Evolutionary conservation across 2,329 filamentous ascomycete species (phyloP), one percentile per base, ranked within the genome.

Genomic region (Canariomyces notabilis): DNA sequence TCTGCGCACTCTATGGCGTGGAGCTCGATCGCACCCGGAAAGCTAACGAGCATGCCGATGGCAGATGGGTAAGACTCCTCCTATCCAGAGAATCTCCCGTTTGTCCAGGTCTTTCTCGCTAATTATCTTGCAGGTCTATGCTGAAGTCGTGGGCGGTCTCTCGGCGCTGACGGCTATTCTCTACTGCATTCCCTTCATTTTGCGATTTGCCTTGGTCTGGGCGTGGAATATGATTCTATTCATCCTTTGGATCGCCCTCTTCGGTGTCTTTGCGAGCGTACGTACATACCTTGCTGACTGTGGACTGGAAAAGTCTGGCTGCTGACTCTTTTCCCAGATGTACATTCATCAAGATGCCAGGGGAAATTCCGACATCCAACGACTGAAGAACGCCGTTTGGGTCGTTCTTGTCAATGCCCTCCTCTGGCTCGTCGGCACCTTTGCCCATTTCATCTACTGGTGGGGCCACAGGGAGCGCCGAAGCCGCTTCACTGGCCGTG

Each of bases 371-470:
- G 81, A 76, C 40, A 75, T 91, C 47, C 69, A 73, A 55, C 77
- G 87, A 46, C 95, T 95, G 89, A 89, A 89, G 70, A 82, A 83
- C 61, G 87, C 88, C 5, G 87, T 93, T 14, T 95, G 87, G 86
- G 74, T 95, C 37, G 85, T 91, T 64, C 65, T 95, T 41, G 71
- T 77, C 37, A 87, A 84, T 62, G 77, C 88, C 64, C 61, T 88
- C 12, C 72, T 95, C 41, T 95, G 89, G 89, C 67, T 89, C 40
- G 64, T 83, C 37, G 82, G 79, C 3, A 75, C 78, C 4, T 48
- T 76, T 11, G 78, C 74, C 21, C 71, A 76, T 12, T 69, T 70
- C 12, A 62, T 73, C 2, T 77, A 83, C 61, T 88, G 81, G 74
- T 80, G 71, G 63, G 69, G 67, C 50, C 69, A 77, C 58, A 72